Evolutionary conservation across 768 basidiomycete genomes (phyloP), one percentile per base, ranked within the genome.

Genomic region (Naganishia randhawae): DNA sequence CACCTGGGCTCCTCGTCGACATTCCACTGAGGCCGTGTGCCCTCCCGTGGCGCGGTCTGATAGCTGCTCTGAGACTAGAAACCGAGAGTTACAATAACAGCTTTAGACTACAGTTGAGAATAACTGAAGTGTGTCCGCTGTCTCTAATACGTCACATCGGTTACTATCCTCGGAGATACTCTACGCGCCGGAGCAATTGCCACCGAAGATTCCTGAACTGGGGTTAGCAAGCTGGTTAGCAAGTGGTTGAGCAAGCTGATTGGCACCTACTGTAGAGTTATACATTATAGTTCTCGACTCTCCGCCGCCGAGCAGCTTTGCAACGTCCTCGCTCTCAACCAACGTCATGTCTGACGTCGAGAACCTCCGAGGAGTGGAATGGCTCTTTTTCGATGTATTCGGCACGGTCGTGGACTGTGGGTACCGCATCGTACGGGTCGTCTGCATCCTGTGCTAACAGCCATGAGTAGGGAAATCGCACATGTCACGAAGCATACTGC

Each of bases 351-450:
- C 57, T 11, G n/a, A 39, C 5, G 22, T 39, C 9, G 33, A 64
- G 16, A 35, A 45, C 31, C 45, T 64, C 7, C 29, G 53, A 37
- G 57, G 51, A 13, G 61, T 68, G 17, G 35, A 68, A 50, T 68
- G 67, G 67, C 57, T 68, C 25, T 68, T 62, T 35, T 68, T 68
- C 50, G 67, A 68, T 35, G 61, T 63, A 2, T 68, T 68, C 32
- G 67, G 67, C 13, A 68, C 67, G 3, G 61, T 68, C 32, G 32
- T 62, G 27, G 67, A 68, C 31, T 68, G 67, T 37, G 33, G 61
- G 66, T 50, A 14, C 14, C n/a, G 7, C 32, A 16, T n/a, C 55
- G 22, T 32, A 27, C 45, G 8, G 8, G 4, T 0, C n/a, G 25
- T 17, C 51, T 16, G 42, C 33, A 19, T 27, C 17, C 22, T 14